These are phyloP conservation scores for Wickerhamomyces sp. DNA, from an alignment of 1,139 yeast species.

Conservation along the genomic window DNA sequence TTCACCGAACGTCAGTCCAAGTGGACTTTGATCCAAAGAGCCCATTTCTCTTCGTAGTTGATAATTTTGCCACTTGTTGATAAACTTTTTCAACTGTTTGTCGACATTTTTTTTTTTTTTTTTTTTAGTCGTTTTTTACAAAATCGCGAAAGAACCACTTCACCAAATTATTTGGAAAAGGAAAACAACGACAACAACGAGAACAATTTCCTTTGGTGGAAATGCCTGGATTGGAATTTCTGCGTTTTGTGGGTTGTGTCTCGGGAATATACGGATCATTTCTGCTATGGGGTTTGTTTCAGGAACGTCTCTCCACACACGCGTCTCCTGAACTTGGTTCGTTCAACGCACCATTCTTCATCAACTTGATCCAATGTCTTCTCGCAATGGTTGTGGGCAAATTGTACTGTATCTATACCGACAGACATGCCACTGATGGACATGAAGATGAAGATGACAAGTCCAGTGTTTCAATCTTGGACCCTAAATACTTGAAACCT, in stretches of 20 bases:
- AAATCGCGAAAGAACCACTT: too few relatives aligned
- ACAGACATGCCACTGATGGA: conserved; percentile 6
- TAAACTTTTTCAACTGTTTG: too few relatives aligned
- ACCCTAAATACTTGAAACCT: conserved; percentile 30
- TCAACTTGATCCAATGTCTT: conserved; percentile 68
- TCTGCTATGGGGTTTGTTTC: conserved; percentile 85
- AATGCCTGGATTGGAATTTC: too few relatives aligned
- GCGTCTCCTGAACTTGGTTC: conserved; percentile 60
- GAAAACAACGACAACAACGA: too few relatives aligned
- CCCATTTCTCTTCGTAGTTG: too few relatives aligned
- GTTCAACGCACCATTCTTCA: conserved; percentile 72
- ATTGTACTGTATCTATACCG: conserved; percentile 43
- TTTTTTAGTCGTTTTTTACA: too few relatives aligned
- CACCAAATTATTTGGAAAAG: too few relatives aligned
- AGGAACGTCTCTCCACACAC: conserved; percentile 79
- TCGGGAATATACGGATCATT: conserved; percentile 80
- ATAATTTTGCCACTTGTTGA: too few relatives aligned
- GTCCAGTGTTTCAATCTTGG: conserved; percentile 15
- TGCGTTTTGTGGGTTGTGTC: conserved; percentile 46
- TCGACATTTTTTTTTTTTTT: too few relatives aligned
- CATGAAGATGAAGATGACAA: too few relatives aligned
- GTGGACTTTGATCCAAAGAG: conserved; percentile 31
- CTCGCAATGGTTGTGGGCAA: conserved; percentile 70
- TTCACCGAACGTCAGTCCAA: conserved; percentile 41
- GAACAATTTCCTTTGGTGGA: too few relatives aligned